Evolutionary conservation across 495 filamentous ascomycete genomes (phyloP), one percentile per base, ranked within the genome.

Genomic region (Penicillium crystallinum): DNA sequence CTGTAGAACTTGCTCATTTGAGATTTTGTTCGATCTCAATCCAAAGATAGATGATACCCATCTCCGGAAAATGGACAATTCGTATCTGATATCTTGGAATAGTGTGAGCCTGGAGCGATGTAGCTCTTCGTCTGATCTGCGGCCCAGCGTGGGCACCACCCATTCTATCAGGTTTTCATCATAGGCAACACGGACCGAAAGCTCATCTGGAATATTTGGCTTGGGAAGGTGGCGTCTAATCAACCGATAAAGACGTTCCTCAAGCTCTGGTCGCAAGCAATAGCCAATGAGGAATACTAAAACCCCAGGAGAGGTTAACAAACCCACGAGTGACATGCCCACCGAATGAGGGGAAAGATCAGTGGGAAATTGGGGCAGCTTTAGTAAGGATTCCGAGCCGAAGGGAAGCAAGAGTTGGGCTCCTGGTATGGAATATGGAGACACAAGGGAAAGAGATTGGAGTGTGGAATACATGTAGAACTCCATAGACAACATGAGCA

Each of bases 131-230:
- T 69, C 67, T 7, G 69, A 60, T 34, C 68, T 62, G n/a, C 72
- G 74, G 1, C 72, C 74, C 17, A 73, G 61, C 3, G 63, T 67
- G 6, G 74, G 74, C 17, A 73, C 66, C 52, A 75, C 70, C 74
- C 74, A 77, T 45, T 75, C 74, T 34, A 77, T 63, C 14, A 77
- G 67, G 37, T 76, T 74, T 50, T 77, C 75, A 29, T 77, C 75
- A 30, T 63, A 66, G 2, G 73, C 74, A 45, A 74, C 73, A 34
- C 71, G 63, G 38, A 78, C 61, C 4, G 76, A 78, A 34, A 74
- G 66, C 21, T 70, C 66, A 54, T 78, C 76, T 29, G 73, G 73
- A 10, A 66, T 38, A 15, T 49, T 61, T 21, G 73, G 73, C 52
- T 76, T 77, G 17, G 76, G 74, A 18, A 77, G 51, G 19, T 69